These are phyloP conservation scores for Casuarina glauca DNA, from an alignment of 306 rosid species.

Conservation along the genomic window DNA sequence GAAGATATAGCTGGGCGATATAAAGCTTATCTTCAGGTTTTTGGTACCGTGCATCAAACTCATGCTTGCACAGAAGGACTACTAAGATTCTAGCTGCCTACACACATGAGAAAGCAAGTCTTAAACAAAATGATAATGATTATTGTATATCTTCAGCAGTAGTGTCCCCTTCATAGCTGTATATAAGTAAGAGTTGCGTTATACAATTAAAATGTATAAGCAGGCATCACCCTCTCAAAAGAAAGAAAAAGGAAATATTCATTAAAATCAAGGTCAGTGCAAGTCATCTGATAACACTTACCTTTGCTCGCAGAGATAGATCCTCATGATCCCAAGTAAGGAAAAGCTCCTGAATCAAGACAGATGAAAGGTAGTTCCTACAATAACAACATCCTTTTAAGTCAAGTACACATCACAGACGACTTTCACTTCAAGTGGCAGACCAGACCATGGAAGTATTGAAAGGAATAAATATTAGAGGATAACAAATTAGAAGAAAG, in stretches of 20 bases:
- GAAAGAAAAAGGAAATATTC: constrained; percentile 18
- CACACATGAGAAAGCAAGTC: constrained; percentile 20
- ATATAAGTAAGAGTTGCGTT: background rate
- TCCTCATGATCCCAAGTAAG: constrained; percentile 99
- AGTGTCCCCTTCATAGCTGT: background rate
- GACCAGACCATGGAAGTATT: background rate
- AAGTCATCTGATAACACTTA: constrained; percentile 26
- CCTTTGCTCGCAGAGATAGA: constrained; percentile 86
- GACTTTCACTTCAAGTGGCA: background rate
- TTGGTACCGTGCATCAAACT: constrained; percentile 97
- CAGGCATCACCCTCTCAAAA: constrained; percentile 6
- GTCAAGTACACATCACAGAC: constrained; percentile 8
- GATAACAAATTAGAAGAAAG: background rate
- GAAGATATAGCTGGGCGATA: constrained; percentile 96
- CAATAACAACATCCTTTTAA: constrained; percentile 18
- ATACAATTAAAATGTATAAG: background rate
- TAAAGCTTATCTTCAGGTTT: constrained; percentile 96
- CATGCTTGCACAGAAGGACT: constrained; percentile 95
- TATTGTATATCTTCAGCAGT: constrained; percentile 7
- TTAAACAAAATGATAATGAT: constrained; percentile 14
- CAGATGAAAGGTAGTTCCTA: constrained; percentile 98
- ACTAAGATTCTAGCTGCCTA: constrained; percentile 96
- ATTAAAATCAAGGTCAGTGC: constrained; percentile 7
- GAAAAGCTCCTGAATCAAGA: constrained; percentile 93
- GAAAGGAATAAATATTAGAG: background rate